Evolutionary conservation across 352 stramenopile genomes (phyloP).

Genomic region (Pythium phragmitis): DNA sequence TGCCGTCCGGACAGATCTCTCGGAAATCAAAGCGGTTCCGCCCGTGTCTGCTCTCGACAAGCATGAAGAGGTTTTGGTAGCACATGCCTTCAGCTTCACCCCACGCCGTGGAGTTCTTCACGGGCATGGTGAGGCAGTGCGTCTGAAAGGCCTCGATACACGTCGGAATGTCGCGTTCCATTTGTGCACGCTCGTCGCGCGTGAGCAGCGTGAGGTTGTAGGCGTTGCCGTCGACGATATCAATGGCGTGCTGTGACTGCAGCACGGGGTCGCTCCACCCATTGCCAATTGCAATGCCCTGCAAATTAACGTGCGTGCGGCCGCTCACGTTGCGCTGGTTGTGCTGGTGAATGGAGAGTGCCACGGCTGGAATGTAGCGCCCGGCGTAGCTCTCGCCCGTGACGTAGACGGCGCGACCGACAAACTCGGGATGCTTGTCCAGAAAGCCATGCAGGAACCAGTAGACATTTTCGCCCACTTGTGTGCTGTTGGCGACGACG

Average conservation of each 20-base stretch:
- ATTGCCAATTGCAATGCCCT: conserved; percentile 74
- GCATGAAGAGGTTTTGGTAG: no score
- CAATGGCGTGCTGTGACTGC: conserved; percentile 33
- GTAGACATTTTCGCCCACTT: conserved; percentile 47
- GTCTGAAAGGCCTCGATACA: conserved; percentile 24
- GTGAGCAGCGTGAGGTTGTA: conserved; percentile 59
- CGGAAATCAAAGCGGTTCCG: conserved; percentile 62
- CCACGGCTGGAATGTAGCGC: conserved; percentile 49
- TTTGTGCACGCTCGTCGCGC: conserved; percentile 31
- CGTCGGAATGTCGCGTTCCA: conserved; percentile 27
- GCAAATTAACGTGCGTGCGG: conserved; percentile 46
- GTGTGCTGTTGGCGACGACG: conserved; percentile 23
- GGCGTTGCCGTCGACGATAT: conserved; percentile 50
- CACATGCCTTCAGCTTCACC: no score
- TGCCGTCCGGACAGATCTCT: conserved; percentile 26
- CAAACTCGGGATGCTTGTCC: conserved; percentile 40
- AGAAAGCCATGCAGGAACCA: conserved; percentile 57
- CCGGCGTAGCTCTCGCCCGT: conserved; percentile 58
- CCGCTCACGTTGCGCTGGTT: conserved; percentile 27
- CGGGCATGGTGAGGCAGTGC: no score
- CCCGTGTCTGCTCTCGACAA: not conserved
- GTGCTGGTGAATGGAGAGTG: conserved; percentile 39
- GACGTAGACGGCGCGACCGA: conserved; percentile 45
- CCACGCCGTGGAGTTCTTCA: no score
- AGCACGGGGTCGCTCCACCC: conserved; percentile 49